A percentile compares a stretch with the other conserved stretches of the same genome.
These are phyloP conservation scores for Setaria viridis DNA, from an alignment of 202 grass and related monocot genomes.

Conservation along the genomic window DNA sequence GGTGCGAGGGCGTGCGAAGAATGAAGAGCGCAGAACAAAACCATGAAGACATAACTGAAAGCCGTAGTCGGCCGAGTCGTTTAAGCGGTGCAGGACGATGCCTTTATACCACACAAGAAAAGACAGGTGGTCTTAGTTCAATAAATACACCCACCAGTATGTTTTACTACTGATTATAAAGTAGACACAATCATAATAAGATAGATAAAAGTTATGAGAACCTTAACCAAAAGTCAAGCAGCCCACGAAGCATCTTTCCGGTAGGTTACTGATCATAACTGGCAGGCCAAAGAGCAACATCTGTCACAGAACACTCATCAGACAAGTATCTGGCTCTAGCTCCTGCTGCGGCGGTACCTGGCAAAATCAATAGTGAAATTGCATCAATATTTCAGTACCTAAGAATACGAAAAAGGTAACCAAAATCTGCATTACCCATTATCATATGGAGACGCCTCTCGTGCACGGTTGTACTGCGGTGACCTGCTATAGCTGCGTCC, in stretches of 20 bases:
- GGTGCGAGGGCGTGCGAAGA: slow-evolving; percentile 49
- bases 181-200: slow-evolving; percentile 52
- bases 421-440: slow-evolving; percentile 67
- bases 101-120: slow-evolving; percentile 88
- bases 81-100: slow-evolving; percentile 79
- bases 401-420: neutral
- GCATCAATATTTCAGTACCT: neutral
- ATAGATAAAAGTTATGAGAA: slow-evolving; percentile 66
- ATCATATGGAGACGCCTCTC: slow-evolving; percentile 68
- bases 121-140: slow-evolving; percentile 78
- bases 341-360: slow-evolving; percentile 84
- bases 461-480: slow-evolving; percentile 56
- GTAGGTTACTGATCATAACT: slow-evolving; percentile 58
- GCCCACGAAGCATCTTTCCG: slow-evolving; percentile 49
- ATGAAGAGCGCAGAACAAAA: slow-evolving; percentile 73
- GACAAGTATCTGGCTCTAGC: slow-evolving; percentile 48
- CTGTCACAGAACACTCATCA: slow-evolving; percentile 21
- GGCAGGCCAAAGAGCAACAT: slow-evolving; percentile 40
- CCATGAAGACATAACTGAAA: slow-evolving; percentile 61
- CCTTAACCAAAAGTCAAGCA: slow-evolving; percentile 88
- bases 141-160: slow-evolving; percentile 59
- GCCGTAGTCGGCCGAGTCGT: slow-evolving; percentile 62
- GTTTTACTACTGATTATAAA: slow-evolving; percentile 47
- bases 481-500: slow-evolving; percentile 79
- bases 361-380: slow-evolving; percentile 21